A percentile compares a stretch with the other conserved stretches of the same genome.
These are phyloP conservation scores for Cryptococcus sp. DNA, from an alignment of 1,284 basidiomycete genomes.

Conservation along the genomic window DNA sequence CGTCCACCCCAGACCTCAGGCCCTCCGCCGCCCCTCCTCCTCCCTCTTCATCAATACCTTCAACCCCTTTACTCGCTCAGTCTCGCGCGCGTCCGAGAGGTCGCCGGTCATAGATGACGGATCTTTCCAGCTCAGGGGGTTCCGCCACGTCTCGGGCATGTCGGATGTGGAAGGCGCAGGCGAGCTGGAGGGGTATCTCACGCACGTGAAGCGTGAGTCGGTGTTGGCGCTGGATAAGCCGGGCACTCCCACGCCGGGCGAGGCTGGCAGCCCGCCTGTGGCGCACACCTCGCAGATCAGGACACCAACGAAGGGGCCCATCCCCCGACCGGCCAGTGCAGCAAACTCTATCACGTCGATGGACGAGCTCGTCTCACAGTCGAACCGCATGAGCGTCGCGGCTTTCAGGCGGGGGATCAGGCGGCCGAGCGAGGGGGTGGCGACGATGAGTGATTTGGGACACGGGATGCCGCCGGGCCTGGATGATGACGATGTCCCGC, in stretches of 20 bases:
- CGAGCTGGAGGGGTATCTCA: constrained; percentile 19
- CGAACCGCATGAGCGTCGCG: constrained; percentile 34
- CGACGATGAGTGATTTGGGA: constrained; percentile 18
- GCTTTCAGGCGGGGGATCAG: constrained; percentile 41
- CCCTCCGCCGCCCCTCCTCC: constrained; percentile 34
- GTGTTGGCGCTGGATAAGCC: constrained; percentile 5
- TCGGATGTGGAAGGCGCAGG: constrained; percentile 26
- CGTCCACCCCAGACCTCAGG: constrained; percentile 14
- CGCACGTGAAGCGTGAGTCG: constrained; percentile 20
- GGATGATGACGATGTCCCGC: constrained; percentile 43
- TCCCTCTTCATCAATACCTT: constrained; percentile 40
- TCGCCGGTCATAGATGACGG: constrained; percentile 29
- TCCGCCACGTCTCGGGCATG: constrained; percentile 46
- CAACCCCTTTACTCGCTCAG: constrained; percentile 32
- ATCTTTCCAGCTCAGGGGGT: constrained; percentile 45
- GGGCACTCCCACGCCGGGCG: not conserved
- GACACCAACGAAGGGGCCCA: constrained; percentile 6
- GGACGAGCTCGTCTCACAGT: constrained; percentile 22
- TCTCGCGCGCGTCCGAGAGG: constrained; percentile 32
- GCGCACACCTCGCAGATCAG: not conserved
- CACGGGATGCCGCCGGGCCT: constrained; percentile 12
- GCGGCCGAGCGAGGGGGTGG: constrained; percentile 27
- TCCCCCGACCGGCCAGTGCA: constrained; percentile 33
- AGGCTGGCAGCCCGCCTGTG: not conserved
- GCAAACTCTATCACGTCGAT: constrained; percentile 27